Evolutionary conservation across 495 filamentous ascomycete species (phyloP).

Genomic region (Apiosordaria backusii): DNA sequence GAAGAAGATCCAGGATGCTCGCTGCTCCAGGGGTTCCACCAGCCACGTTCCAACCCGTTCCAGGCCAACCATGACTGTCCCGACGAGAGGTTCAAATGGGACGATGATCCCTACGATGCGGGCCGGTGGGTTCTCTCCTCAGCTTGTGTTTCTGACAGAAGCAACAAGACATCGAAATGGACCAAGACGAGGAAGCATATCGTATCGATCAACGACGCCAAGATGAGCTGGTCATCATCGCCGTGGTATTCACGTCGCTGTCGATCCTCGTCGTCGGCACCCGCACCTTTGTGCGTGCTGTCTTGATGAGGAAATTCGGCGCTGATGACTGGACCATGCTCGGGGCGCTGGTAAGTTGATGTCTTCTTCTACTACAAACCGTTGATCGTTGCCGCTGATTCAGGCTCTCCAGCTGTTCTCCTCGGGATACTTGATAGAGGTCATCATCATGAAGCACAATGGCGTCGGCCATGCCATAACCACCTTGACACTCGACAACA

Average conservation of each 20-base stretch:
- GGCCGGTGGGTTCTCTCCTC: not conserved
- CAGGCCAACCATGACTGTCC: not conserved
- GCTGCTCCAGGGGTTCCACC: too few relatives aligned
- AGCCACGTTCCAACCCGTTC: not conserved
- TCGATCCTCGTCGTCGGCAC: conserved; percentile 2
- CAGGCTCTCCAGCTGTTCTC: not conserved
- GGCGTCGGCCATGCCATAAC: not conserved
- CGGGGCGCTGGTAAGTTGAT: not conserved
- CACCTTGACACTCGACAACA: not conserved
- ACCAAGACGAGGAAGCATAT: not conserved
- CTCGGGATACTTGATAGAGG: not conserved
- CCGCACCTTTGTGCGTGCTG: conserved; percentile 3
- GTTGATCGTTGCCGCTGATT: not conserved
- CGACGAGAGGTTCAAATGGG: not conserved
- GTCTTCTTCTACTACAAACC: not conserved
- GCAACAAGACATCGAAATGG: not conserved
- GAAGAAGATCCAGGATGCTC: not conserved
- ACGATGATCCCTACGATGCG: not conserved
- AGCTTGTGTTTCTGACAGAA: conserved; percentile 3
- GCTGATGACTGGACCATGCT: conserved; percentile 4
- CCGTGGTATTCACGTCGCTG: conserved; percentile 1
- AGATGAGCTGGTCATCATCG: conserved; percentile 1
- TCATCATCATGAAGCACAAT: not conserved
- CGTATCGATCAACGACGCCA: not conserved
- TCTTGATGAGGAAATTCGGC: not conserved